Base-by-base conservation (phyloP, 129 eudicot species). In the Saussurea involucrata region DNA sequence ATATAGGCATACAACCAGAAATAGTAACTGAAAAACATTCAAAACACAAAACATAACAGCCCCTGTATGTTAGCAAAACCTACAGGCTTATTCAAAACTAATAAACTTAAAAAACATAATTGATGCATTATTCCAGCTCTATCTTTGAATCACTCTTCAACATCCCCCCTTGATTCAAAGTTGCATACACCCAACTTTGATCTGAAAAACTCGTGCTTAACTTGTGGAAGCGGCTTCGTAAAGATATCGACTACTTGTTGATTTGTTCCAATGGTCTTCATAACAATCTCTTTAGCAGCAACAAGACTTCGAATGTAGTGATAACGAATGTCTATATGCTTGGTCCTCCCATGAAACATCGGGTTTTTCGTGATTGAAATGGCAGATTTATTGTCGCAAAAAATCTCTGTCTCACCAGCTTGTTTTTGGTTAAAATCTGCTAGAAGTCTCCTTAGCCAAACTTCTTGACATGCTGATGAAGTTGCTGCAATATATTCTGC, bases 401-500 rank as follows among this genome's bases (percentile, higher is more conserved):
- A 40, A 4, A 40, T 40, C 15, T 27, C 29, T 27, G 0, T 27
- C 29, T 40, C 49, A 67, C 13, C 25, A 3, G 1, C 46, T 67
- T 18, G 72, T 22, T n/a, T 6, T 3, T 8, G 29, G 0, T 34
- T 0, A 28, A 76, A 24, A 17, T 71, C 53, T 5, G 11, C 60
- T 2, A 76, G 49, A 2, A 84, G 27, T n/a, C 46, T 80, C 24
- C 46, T 17, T 13, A 75, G 22, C 82, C 84, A 69, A 3, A 79
- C 8, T 2, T 24, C 76, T 69, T 75, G 75, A 29, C 78, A 49
- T 0, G 84, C 24, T 2, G 71, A 6, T 4, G 53, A 6, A 8
- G 74, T 61, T 18, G 49, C 55, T 36, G 73, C 81, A 17, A 66
- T 24, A 32, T 68, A 68, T 46, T 74, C 83, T 4, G 70, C 81